Base-by-base conservation (phyloP, 2,329 filamentous ascomycete species). In the Penicillium verrucosum region DNA sequence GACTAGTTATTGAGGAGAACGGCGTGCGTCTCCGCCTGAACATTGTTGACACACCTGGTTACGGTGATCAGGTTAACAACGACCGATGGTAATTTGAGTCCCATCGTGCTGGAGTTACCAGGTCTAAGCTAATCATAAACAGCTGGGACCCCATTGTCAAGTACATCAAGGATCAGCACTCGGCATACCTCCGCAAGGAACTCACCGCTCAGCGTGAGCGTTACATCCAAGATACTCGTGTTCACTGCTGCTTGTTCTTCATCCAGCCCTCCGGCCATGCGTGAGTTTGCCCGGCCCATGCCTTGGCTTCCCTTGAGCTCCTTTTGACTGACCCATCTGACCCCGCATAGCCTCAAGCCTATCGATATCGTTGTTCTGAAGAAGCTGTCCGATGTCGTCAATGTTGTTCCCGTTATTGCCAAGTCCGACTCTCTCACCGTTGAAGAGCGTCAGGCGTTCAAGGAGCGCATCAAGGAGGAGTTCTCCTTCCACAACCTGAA, bases 121-220 rank as follows among this genome's bases (percentile, higher is more conserved):
- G 29, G 12, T 54, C 21, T 41, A 42, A 38, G 59, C 63, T 70
- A 61, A 70, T 66, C 50, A 58, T 47, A 53, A 47, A 18, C 62
- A 82, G 80, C 87, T 99, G 94, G 94, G 94, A 99, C 75, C 94
- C 94, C 63, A 99, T 99, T 76, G 93, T 99, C 84, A 99, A 99
- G 84, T 99, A 99, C 81, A 99, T 99, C 85, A 99, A 99, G 85
- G 94, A 99, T 80, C 94, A 99, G 83, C 94, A 99, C 84, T 97
- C 92, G 51, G 93, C 94, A 71, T 99, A 97, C 82, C 87, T 99
- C 69, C 90, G 94, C 79, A 99, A 99, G 85, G 94, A 99, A 80
- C 91, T 99, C 73, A 97, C 94, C 54, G 94, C 94, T 67, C 94
- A 99, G 84, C 90, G 94, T 80, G 94, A 99, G 81, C 89, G 94